Base-by-base conservation (phyloP, 306 rosid genomes). In the Rosa multiflora region DNA sequence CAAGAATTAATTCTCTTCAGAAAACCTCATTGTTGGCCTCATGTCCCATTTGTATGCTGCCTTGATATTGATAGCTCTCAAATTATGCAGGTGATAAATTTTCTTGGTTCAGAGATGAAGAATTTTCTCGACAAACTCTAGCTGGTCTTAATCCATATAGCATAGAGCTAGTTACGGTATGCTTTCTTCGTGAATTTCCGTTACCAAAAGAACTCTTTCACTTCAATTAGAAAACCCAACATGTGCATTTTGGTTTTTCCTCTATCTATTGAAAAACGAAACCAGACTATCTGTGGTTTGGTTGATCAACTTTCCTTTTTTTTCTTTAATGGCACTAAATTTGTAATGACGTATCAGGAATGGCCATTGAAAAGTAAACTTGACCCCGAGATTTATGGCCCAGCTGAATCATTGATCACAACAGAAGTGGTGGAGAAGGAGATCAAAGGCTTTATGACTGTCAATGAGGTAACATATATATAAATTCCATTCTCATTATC, bases 281-380 rank as follows among this genome's bases (percentile, higher is more conserved):
- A 29, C 32, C 32, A 29, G 32, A 29, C 32, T 29, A 29, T 29
- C 0, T 29, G 32, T 29, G 32, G 32, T 29, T 29, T 29, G 32
- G 32, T 29, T 29, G 32, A 29, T 29, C 32, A 29, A 29, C 32
- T 29, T 29, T 1, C 32, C 2, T 29, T 29, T 29, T 29, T 29
- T 29, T 29, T 1, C 32, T 29, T 29, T 29, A 29, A 29, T 29
- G 32, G 32, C 32, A 29, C 32, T 29, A 29, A 29, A 29, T 29
- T 29, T 29, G 2, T 29, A 29, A 29, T 29, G 32, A 29, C 32
- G 32, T 32, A 21, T 23, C 76, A 86, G 87, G 87, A 86, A 46
- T 86, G 89, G 89, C 87, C 89, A 10, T 48, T 83, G 17, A 72
- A 43, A 75, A 86, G 89, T 63, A 83, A 83, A 67, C 87, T 86